Conservation (phyloP, 768 basidiomycete genomes). For the Calocybe cyanea region DNA sequence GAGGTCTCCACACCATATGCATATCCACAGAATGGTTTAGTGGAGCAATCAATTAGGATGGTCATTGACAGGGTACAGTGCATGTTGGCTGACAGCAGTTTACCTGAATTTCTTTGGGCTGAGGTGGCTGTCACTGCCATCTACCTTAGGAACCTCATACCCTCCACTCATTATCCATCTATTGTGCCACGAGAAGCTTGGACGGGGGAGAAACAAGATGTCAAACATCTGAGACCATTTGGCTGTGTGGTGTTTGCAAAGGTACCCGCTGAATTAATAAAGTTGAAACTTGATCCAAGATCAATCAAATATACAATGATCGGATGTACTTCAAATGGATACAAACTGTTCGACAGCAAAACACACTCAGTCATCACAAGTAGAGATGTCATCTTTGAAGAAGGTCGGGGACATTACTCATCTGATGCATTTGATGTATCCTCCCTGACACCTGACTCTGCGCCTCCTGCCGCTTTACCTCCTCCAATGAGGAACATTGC, state of each 20-base stretch:
- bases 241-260: neutral
- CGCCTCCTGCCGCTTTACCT: neutral
- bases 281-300: neutral
- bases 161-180: neutral
- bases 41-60: neutral
- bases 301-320: neutral
- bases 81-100: neutral
- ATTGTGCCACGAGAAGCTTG: neutral
- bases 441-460: neutral
- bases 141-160: neutral
- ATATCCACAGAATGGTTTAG: neutral
- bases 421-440: neutral
- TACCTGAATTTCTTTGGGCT: neutral
- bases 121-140: neutral
- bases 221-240: neutral
- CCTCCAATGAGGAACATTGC: too few species aligned
- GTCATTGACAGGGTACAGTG: neutral
- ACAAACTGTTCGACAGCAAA: constrained; percentile 1
- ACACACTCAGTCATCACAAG: neutral
- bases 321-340: neutral
- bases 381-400: neutral
- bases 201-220: neutral
- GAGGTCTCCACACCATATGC: neutral
- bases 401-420: neutral
- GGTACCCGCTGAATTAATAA: neutral